phyloP scores from a whole-genome alignment of 306 rosid species.

The Quercus rubra region DNA sequence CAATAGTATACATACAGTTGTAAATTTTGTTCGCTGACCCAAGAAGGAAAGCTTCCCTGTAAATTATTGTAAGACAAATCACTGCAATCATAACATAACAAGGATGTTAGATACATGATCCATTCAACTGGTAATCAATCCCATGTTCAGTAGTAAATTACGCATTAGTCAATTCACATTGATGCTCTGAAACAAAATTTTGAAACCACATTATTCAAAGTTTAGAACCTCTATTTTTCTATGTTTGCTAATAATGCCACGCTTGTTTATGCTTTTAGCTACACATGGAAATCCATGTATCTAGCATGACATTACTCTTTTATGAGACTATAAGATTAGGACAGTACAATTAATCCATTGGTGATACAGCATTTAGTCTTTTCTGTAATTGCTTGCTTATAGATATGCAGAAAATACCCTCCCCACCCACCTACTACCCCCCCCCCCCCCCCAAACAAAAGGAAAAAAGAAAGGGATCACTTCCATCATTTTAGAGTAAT shows the following conservation, averaged over 20 bases:
- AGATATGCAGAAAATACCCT: neutral
- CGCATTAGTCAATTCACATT: neutral
- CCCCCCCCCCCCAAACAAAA: too few relatives aligned
- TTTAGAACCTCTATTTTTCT: neutral
- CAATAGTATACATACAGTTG: conserved; percentile 47
- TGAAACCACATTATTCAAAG: neutral
- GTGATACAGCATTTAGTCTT: neutral
- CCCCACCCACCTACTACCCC: too few relatives aligned
- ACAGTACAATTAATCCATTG: neutral
- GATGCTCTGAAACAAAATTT: neutral
- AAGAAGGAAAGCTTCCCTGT: conserved; percentile 69
- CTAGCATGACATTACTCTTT: neutral
- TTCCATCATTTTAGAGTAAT: neutral
- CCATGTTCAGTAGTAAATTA: neutral
- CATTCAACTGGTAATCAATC: neutral
- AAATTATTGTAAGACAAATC: conserved; percentile 80
- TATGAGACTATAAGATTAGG: neutral
- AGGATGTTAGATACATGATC: neutral
- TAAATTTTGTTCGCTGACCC: conserved; percentile 48
- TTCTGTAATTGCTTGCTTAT: neutral
- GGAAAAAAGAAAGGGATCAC: neutral
- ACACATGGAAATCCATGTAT: neutral
- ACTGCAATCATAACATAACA: conserved; percentile 44
- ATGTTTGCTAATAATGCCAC: neutral
- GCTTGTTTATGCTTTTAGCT: neutral